Conservation (phyloP, 1,139 yeast species). For the Pichia sp. region DNA sequence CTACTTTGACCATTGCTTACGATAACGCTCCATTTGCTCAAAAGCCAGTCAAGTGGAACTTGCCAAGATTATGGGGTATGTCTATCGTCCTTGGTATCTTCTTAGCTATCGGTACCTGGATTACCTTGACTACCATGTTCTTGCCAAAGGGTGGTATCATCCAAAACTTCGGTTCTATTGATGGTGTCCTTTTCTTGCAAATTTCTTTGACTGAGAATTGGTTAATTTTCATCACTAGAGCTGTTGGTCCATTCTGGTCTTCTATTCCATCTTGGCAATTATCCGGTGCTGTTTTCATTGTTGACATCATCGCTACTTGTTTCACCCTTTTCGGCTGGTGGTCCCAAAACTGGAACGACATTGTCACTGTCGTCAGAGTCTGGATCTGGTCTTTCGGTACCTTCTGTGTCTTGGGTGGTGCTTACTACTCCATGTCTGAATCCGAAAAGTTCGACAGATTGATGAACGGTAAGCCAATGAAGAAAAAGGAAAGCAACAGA, state of each 20-base stretch:
- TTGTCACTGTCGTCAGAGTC: constrained; percentile 88
- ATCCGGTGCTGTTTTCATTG: constrained; percentile 85
- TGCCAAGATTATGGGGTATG: constrained; percentile 97
- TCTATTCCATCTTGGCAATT: constrained; percentile 92
- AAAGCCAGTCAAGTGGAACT: constrained; percentile 97
- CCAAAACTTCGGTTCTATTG: constrained; percentile 90
- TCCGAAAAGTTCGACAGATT: constrained; percentile 86
- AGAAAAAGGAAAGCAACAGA: constrained; percentile 65
- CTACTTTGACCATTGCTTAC: constrained; percentile 91
- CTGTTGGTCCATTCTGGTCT: constrained; percentile 95
- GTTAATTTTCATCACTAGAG: constrained; percentile 94
- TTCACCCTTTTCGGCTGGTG: constrained; percentile 95
- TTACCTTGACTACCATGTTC: constrained; percentile 87
- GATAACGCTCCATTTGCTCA: constrained; percentile 98
- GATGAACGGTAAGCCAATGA: constrained; percentile 84
- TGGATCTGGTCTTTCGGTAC: constrained; percentile 96
- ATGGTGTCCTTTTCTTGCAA: constrained; percentile 88
- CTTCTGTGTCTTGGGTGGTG: constrained; percentile 95
- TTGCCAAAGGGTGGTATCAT: constrained; percentile 83
- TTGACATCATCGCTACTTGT: constrained; percentile 86
- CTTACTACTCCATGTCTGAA: constrained; percentile 86
- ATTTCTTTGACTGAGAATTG: constrained; percentile 92
- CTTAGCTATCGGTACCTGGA: constrained; percentile 89
- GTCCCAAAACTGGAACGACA: constrained; percentile 97
- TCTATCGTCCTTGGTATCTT: constrained; percentile 76